Percentiles rank a stretch among this genome's conserved stretches.
phyloP scores from a whole-genome alignment of 805 yeast species.

The Candida schatavii region DNA sequence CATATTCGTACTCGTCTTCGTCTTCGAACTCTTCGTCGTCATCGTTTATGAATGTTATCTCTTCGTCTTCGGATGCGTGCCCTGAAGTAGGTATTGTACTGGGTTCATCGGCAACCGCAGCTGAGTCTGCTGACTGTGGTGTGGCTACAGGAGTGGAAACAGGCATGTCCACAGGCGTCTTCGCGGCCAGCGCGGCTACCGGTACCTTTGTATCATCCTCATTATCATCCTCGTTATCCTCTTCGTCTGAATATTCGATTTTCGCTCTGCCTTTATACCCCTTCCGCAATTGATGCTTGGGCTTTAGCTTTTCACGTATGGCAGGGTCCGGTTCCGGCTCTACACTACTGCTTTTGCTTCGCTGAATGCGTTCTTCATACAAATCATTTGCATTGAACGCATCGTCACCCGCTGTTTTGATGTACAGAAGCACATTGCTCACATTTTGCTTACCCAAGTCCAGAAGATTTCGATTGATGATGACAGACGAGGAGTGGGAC shows the following conservation, averaged over 20 bases:
- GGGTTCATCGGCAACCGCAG: not conserved
- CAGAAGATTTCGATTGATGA: conserved; percentile 14
- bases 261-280: conserved; percentile 1
- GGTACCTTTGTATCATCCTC: not conserved
- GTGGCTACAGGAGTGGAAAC: not conserved
- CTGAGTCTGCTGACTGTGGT: not conserved
- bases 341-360: conserved; percentile 6
- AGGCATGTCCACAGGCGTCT: not conserved
- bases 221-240: conserved; percentile 2
- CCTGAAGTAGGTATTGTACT: not conserved
- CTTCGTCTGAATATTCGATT: conserved; percentile 1
- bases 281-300: conserved; percentile 2
- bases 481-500: conserved; percentile 14
- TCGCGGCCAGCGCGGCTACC: not conserved
- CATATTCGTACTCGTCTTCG: conserved; percentile 40
- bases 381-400: conserved; percentile 34
- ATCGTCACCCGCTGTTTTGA: conserved; percentile 18
- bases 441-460: conserved; percentile 26
- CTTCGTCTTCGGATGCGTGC: conserved; percentile 9
- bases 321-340: not conserved
- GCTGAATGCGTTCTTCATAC: conserved; percentile 22
- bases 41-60: conserved; percentile 5
- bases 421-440: conserved; percentile 34
- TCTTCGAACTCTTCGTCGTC: conserved; percentile 23
- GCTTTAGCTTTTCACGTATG: not conserved